Conservation (phyloP, 345 rosid species). For the rapeseed (Brassica napus) region Da-Ae NC_063442.1:10830001-10830500, state of each 20-base stretch:
- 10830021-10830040: slow-evolving; percentile 2
- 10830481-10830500: slow-evolving; percentile 82
- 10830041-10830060: slow-evolving; percentile 86
- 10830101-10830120: slow-evolving; percentile 82
- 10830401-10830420: slow-evolving; percentile 89
- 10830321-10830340: slow-evolving; percentile 76
- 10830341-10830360: slow-evolving; percentile 62
- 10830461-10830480: slow-evolving; percentile 66
- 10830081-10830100: slow-evolving; percentile 86
- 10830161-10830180: too few species aligned
- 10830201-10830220: slow-evolving; percentile 51
- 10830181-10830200: slow-evolving; percentile 1
- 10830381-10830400: slow-evolving; percentile 80
- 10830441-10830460: slow-evolving; percentile 76
- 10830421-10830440: slow-evolving; percentile 73
- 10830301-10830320: slow-evolving; percentile 58
- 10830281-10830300: slow-evolving; percentile 41
- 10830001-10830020: neutral
- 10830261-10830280: slow-evolving; percentile 44
- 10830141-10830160: too few species aligned
- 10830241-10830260: slow-evolving; percentile 79
- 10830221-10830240: slow-evolving; percentile 74
- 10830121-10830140: slow-evolving; percentile 45
- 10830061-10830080: slow-evolving; percentile 94
- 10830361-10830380: slow-evolving; percentile 76